Evolutionary conservation across 805 yeast species (phyloP).

Genomic region (Candida nemodendra): DNA sequence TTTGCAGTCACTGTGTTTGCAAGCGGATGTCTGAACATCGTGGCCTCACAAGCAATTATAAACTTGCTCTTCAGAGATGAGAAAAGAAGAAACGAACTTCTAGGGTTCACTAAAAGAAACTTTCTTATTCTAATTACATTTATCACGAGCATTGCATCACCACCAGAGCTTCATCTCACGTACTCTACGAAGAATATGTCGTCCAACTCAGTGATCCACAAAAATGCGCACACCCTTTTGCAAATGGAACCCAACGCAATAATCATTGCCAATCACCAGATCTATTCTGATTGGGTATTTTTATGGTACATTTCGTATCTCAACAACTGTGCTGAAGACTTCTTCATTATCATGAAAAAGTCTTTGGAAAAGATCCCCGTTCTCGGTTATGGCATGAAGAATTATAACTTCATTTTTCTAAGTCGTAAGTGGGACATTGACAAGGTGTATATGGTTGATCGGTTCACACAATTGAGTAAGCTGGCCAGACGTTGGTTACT

Average conservation of each 20-base stretch:
- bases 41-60: slow-evolving; percentile 45
- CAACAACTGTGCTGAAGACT: slow-evolving; percentile 58
- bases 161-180: slow-evolving; percentile 52
- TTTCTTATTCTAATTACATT: slow-evolving; percentile 57
- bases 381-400: slow-evolving; percentile 82
- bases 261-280: slow-evolving; percentile 86
- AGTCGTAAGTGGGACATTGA: slow-evolving; percentile 87
- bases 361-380: slow-evolving; percentile 69
- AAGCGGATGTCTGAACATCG: slow-evolving; percentile 44
- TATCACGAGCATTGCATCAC: slow-evolving; percentile 49
- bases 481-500: slow-evolving; percentile 55
- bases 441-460: slow-evolving; percentile 53
- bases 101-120: slow-evolving; percentile 54
- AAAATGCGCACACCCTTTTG: slow-evolving; percentile 12
- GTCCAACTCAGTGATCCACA: slow-evolving; percentile 5
- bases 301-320: slow-evolving; percentile 84
- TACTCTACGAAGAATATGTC: slow-evolving; percentile 21
- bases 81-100: slow-evolving; percentile 37
- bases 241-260: slow-evolving; percentile 36
- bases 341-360: slow-evolving; percentile 76
- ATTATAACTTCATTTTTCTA: slow-evolving; percentile 73
- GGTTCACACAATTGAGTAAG: slow-evolving; percentile 48
- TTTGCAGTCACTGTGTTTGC: slow-evolving; percentile 28
- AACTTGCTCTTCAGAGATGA: slow-evolving; percentile 31
- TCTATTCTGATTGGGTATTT: slow-evolving; percentile 91